Base-by-base conservation (phyloP, 768 basidiomycete species). In the Russula griseocarnosa region DNA sequence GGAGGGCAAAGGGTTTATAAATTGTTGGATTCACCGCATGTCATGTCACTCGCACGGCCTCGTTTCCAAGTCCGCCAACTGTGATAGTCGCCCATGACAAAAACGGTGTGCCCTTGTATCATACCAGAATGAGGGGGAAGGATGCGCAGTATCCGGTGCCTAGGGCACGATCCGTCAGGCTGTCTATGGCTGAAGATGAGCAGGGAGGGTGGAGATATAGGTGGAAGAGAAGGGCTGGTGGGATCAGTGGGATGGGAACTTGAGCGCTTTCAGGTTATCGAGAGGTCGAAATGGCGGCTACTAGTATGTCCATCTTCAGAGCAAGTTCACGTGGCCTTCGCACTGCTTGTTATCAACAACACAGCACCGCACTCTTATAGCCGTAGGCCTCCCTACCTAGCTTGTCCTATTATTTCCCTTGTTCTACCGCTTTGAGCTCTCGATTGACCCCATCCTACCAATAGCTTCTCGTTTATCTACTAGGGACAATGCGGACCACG, bases 41-140 rank as follows among this genome's bases (percentile, higher is more conserved):
- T 57, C 55, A 30, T 30, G 30, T 57, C 55, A 30, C 24, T 38
- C 55, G 50, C 61, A 57, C 57, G 42, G 60, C 51, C 44, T 63
- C n/a, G 51, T 53, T 58, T 63, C 51, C 62, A 63, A 63, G 62
- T 63, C 62, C 57, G 57, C 62, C 34, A 53, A n/a, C 16, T 47
- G 22, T 24, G 56, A 53, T 63, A 63, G 50, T 63, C 24, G 60
- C 53, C 56, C 50, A 28, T 26, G 28, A 3, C 10, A 2, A 22
- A 22, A 47, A 47, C 4, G 11, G 46, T 47, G 22, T n/a, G n/a
- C n/a, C n/a, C 10, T 10, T 22, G n/a, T 9, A n/a, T 22, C n/a
- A 46, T 10, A 10, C 20, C n/a, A 13, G 46, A 47, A 24, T 10
- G 11, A 47, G 46, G 9, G 30, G 30, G 30, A 51, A 44, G 34